Conservation (phyloP, 345 rosid genomes). For the Eucalyptus urophylla region DNA sequence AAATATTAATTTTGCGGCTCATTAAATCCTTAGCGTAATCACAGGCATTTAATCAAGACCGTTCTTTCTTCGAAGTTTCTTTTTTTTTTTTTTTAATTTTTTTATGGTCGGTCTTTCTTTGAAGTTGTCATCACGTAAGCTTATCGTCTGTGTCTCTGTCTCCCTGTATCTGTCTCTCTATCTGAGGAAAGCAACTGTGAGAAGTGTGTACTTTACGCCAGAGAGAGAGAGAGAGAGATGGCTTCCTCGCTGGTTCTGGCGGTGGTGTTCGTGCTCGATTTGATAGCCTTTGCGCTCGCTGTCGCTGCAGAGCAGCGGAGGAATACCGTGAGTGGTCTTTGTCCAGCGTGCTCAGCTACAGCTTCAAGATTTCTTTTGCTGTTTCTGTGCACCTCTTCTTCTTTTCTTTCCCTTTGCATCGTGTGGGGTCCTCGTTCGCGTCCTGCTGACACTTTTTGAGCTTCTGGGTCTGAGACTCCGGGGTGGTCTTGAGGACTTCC, state of each 20-base stretch:
- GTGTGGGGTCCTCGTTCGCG: not conserved
- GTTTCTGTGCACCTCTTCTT: not conserved
- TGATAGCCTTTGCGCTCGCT: slow-evolving; percentile 86
- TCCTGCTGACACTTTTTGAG: not conserved
- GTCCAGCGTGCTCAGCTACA: not conserved
- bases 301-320: slow-evolving; percentile 96
- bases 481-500: not conserved
- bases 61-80: not conserved
- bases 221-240: slow-evolving; percentile 9
- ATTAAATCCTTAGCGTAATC: not conserved
- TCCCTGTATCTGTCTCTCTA: not conserved
- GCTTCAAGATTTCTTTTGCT: not conserved
- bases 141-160: not conserved
- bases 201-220: too few species aligned
- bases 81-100: too few species aligned
- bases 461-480: not conserved
- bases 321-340: slow-evolving; percentile 43
- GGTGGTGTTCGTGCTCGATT: slow-evolving; percentile 55
- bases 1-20: not conserved
- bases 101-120: not conserved
- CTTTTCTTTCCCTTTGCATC: not conserved
- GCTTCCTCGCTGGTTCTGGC: slow-evolving; percentile 56
- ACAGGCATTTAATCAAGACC: not conserved
- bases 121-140: not conserved
- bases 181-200: not conserved